phyloP scores from a whole-genome alignment of 2,329 filamentous ascomycete genomes.

The Colletotrichum sp. region DNA sequence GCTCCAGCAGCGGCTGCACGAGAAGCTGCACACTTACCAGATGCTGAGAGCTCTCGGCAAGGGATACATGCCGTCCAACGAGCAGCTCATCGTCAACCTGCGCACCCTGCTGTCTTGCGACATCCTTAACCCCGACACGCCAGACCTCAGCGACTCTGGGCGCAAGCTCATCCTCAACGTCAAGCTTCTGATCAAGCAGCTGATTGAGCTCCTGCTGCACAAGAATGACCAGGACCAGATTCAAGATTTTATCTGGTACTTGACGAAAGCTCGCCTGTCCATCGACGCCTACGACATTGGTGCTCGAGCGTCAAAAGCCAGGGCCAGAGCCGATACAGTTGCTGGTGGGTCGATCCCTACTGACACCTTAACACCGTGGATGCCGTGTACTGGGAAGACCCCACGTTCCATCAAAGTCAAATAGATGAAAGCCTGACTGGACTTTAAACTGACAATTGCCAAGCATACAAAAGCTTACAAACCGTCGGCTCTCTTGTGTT shows the following conservation, averaged over 20 bases:
- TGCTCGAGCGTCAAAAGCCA: constrained; percentile 64
- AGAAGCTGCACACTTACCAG: constrained; percentile 93
- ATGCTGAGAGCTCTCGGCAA: constrained; percentile 82
- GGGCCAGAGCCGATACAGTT: constrained; percentile 72
- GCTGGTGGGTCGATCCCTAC: constrained; percentile 58
- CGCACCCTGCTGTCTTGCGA: constrained; percentile 80
- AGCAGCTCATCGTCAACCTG: constrained; percentile 81
- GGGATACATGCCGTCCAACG: constrained; percentile 91
- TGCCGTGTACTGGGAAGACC: background rate
- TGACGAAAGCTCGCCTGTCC: constrained; percentile 74
- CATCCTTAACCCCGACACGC: constrained; percentile 74
- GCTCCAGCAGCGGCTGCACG: constrained; percentile 77
- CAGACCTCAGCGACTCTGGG: constrained; percentile 79
- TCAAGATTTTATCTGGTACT: constrained; percentile 89
- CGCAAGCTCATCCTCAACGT: constrained; percentile 73
- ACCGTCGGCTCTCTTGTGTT: constrained; percentile 86
- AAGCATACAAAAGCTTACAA: constrained; percentile 80
- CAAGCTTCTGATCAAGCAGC: constrained; percentile 76
- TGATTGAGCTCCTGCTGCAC: constrained; percentile 80
- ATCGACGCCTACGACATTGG: constrained; percentile 71
- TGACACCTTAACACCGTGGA: background rate
- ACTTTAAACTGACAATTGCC: constrained; percentile 23
- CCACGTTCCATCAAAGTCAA: background rate
- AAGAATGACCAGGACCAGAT: constrained; percentile 88
- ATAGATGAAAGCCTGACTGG: background rate